A percentile compares a stretch with the other conserved stretches of the same genome.
Evolutionary conservation across 345 rosid species (phyloP).

Genomic region (Litchi chinensis): DNA sequence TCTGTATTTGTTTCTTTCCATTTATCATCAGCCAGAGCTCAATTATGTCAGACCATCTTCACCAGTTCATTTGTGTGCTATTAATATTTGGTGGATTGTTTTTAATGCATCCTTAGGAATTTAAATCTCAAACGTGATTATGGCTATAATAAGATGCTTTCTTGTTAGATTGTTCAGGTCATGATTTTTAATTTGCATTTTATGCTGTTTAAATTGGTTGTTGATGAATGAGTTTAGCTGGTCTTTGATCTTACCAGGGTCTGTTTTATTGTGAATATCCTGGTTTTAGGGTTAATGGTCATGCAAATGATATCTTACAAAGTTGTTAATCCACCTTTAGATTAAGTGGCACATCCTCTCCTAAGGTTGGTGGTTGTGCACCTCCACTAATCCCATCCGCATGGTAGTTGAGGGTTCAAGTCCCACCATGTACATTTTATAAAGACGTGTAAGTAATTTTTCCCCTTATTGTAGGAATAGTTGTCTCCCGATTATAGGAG

Average conservation of each 20-base stretch:
- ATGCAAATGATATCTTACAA: background rate
- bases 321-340: background rate
- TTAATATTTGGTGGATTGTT: background rate
- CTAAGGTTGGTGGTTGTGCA: no score
- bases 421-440: no score
- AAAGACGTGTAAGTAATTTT: no score
- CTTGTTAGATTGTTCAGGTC: background rate
- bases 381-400: no score
- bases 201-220: background rate
- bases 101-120: background rate
- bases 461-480: no score
- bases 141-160: background rate
- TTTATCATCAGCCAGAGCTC: background rate
- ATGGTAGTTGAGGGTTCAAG: no score
- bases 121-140: background rate
- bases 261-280: background rate
- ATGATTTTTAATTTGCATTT: conserved; percentile 4
- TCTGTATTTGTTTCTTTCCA: background rate
- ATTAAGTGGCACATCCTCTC: no score
- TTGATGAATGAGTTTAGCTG: background rate
- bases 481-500: no score
- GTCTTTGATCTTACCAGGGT: background rate
- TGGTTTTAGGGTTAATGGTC: no score
- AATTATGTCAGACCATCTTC: background rate
- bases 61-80: background rate